Conservation (phyloP, 208 protist species). For the Crithidia thermophila region DNA sequence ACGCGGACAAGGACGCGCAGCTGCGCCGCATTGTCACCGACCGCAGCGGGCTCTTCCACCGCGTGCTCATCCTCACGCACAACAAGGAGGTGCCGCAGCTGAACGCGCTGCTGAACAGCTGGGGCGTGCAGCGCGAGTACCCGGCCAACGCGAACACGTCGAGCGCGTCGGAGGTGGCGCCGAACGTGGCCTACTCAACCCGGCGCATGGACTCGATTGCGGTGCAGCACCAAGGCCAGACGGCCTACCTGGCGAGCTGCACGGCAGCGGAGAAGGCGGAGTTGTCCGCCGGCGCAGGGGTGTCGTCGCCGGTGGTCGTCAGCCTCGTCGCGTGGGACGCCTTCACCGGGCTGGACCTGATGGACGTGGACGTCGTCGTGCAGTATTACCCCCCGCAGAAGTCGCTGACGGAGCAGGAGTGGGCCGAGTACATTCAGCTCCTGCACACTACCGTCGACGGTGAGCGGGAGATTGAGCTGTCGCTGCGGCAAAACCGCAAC, state of each 20-base stretch:
- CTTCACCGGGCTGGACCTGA: conserved; percentile 67
- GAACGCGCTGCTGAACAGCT: conserved; percentile 45
- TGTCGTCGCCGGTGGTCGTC: conserved; percentile 19
- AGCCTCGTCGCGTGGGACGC: conserved; percentile 69
- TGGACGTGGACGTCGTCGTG: conserved; percentile 82
- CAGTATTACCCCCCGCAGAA: conserved; percentile 84
- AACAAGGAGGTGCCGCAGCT: conserved; percentile 74
- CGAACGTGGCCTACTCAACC: conserved; percentile 32
- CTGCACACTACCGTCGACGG: conserved; percentile 75
- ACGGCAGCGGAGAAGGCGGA: conserved; percentile 16
- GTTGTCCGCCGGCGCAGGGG: background rate
- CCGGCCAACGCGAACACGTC: conserved; percentile 9
- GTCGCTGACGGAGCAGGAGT: conserved; percentile 65
- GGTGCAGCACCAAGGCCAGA: conserved; percentile 31
- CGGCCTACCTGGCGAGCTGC: conserved; percentile 18
- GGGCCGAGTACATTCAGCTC: conserved; percentile 71
- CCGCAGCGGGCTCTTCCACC: conserved; percentile 41
- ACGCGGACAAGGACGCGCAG: conserved; percentile 57
- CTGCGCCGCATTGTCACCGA: conserved; percentile 51
- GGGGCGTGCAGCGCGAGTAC: conserved; percentile 38
- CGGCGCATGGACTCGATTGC: conserved; percentile 54
- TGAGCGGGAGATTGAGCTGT: conserved; percentile 51
- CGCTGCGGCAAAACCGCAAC: conserved; percentile 47
- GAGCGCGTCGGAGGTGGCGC: background rate
- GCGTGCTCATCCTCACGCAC: conserved; percentile 70